Base-by-base conservation (phyloP, 163 green algal species). In the Smithsoniella earleae region DNA sequence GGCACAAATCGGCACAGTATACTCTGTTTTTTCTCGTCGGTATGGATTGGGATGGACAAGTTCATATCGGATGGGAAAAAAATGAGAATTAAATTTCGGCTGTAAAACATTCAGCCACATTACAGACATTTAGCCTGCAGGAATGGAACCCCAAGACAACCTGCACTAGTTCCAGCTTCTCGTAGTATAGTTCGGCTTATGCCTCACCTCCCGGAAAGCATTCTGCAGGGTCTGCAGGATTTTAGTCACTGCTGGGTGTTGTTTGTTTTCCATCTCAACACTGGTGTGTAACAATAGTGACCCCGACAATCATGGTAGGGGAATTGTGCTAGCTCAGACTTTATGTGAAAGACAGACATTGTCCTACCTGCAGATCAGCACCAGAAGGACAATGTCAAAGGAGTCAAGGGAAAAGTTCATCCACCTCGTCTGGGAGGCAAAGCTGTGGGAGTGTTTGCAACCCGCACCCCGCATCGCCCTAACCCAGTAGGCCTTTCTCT, bases 261-360 rank as follows among this genome's bases (percentile, higher is more conserved):
- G 2, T 98, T 95, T 77, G 77, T 96, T 0, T 98, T 98, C 80
- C 91, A 97, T 62, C 74, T 83, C 18, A 98, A 98, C 84, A 98
- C 92, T 64, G 85, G 82, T 83, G 73, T 28, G 62, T 13, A 36
- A 1, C 20, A 58, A 8, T n/a, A 28, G 55, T 5, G 73, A 91
- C 76, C 76, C 90, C 49, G 52, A 74, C n/a, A 73, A 54, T 3
- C 38, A 62, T 20, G 74, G 46, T 33, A 27, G 4, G 22, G 40
- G 38, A 18, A 27, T 18, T 27, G 43, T 54, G 43, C 16, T 18
- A 54, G 16, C 18, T 18, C 18, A 18, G 16, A 16, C 43, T 27
- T 54, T 54, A 18, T 54, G 43, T 54, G 20, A 54, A 18, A 25
- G 44, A 18, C 44, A 25, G 20, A 54, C 44, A 6, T 18, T 27